Evolutionary conservation across 2,329 filamentous ascomycete species (phyloP), one percentile per base, ranked within the genome.

Genomic region (Dothideomycetes sp.): DNA sequence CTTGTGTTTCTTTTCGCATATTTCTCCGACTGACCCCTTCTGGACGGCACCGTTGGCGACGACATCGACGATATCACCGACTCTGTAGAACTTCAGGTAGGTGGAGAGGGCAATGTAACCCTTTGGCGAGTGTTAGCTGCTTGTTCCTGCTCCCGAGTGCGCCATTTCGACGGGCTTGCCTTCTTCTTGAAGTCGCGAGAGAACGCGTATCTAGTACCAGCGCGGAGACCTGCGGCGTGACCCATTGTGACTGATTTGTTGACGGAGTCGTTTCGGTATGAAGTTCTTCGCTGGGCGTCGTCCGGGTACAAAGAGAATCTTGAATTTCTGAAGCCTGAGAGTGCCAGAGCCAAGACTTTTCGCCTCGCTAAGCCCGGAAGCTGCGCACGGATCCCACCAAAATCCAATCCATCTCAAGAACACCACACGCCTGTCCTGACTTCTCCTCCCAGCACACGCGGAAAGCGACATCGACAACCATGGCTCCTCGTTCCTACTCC

Each of bases 1-100:
- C 16, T 32, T 12, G 2, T 18, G 9, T 35, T 4, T 24, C 14
- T 22, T 32, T n/a, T n/a, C n/a, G n/a, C 19, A 27, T 32, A 5
- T 32, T 32, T 8, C 30, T 32, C 30, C 39, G 34, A 72, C 81
- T 79, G 73, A 91, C 84, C 87, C 88, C 80, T 94, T 94, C 76
- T 94, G 88, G 52, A 93, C 84, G 63, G 87, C 91, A 82, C 88
- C 91, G 75, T 98, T 96, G 64, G 84, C 84, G 73, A 94, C 93
- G 68, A 98, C 86, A 67, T 98, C 91, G 63, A 98, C 91, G 59
- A 96, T 95, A 64, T 98, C 91, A 68, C 91, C 91, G 63, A 98
- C 91, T 80, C 82, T 86, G 83, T 93, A 96, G 65, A 84, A 77
- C 68, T 80, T 81, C 61, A 98, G 75, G 78, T 96, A 98, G 64